Percentiles rank a stretch among this genome's conserved stretches.
Evolutionary conservation across 345 rosid genomes (phyloP).

Genomic region (Arabis alpina): DNA sequence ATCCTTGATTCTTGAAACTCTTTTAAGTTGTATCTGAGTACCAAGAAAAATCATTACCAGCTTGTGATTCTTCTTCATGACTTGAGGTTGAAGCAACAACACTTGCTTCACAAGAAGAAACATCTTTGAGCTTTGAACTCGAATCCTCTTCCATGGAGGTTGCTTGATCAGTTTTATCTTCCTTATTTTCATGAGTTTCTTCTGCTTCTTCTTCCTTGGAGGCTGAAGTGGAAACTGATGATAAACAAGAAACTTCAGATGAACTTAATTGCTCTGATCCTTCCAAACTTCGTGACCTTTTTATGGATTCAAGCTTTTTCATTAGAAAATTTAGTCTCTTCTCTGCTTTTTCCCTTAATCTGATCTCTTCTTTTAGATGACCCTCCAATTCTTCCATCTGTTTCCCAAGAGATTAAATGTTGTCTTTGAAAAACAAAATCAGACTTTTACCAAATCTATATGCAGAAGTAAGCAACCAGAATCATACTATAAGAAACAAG

Average conservation of each 20-base stretch:
- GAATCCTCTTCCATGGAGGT: slow-evolving; percentile 34
- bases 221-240: slow-evolving; percentile 47
- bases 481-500: no score
- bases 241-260: slow-evolving; percentile 51
- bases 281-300: slow-evolving; percentile 41
- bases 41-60: slow-evolving; percentile 19
- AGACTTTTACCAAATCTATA: slow-evolving; percentile 10
- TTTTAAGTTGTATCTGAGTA: slow-evolving; percentile 27
- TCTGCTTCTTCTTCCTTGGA: slow-evolving; percentile 47
- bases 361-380: slow-evolving; percentile 66
- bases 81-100: slow-evolving; percentile 36
- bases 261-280: slow-evolving; percentile 48
- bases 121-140: slow-evolving; percentile 32
- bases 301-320: slow-evolving; percentile 65
- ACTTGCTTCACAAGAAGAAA: slow-evolving; percentile 24
- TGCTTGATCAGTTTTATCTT: slow-evolving; percentile 31
- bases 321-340: slow-evolving; percentile 60
- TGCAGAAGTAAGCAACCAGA: background rate
- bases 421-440: slow-evolving; percentile 14
- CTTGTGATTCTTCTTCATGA: slow-evolving; percentile 29
- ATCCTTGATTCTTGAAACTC: slow-evolving; percentile 13
- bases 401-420: slow-evolving; percentile 16
- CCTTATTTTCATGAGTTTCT: slow-evolving; percentile 34
- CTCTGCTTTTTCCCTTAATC: slow-evolving; percentile 67
- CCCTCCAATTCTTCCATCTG: slow-evolving; percentile 72